Evolutionary conservation across 2,329 filamentous ascomycete genomes (phyloP), one percentile per base, ranked within the genome.

Genomic region (Chlorencoelia australis): DNA sequence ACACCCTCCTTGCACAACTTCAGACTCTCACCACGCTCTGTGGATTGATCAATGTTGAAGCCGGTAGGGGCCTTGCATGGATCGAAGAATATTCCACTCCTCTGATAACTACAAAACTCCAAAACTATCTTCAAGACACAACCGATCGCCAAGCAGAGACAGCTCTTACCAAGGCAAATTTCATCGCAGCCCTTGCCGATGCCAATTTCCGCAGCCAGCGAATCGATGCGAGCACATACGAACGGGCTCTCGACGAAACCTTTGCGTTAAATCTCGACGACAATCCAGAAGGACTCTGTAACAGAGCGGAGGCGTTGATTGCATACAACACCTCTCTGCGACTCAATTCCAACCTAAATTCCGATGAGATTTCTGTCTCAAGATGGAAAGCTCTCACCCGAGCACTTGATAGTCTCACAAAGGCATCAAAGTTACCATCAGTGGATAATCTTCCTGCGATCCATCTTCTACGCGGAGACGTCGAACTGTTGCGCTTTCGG

Each of bases 1-100:
- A 86, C 42, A 84, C 79, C 0, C 66, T 76, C 10, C 64, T 81
- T 20, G 76, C 79, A 4, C 74, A 79, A 44, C 56, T 84, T 33
- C 73, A 62, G 47, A 69, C 59, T 31, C 66, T 66, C 52, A 72
- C 61, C 40, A 37, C 16, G 21, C 27, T 41, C 15, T 39, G 35
- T 37, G 39, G 39, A 10, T 13, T 40, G 7, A 55, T 64, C 48
- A 68, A 45, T 8, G 44, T 49, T 34, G 63, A 55, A 50, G 58
- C 50, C 8, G 53, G 50, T 4, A 59, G 57, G 26, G 61, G 59
- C 8, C 60, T 80, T 11, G 65, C 68, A n/a, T 71, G 71, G 60
- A 66, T 75, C 35, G 69, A 75, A 40, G 65, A 76, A 44, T 66
- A 69, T 39, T 73, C 72, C 1, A 58, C 62, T 2, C 60, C 64